phyloP scores from a whole-genome alignment of 805 yeast species.

The Candida schatavii region DNA sequence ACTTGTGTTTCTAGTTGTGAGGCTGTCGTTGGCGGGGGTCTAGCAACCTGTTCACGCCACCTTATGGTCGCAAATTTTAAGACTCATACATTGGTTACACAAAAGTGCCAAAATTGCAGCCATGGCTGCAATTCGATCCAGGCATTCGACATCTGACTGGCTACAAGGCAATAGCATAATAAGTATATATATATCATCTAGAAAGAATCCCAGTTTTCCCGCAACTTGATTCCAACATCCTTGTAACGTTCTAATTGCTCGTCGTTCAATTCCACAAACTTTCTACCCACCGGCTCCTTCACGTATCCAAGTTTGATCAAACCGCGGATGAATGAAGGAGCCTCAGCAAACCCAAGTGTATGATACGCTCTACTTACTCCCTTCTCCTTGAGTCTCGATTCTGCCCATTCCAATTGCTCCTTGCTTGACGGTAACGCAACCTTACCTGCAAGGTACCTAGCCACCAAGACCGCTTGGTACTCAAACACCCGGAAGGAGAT shows the following conservation, averaged over 20 bases:
- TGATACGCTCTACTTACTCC: constrained; percentile 48
- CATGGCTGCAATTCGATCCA: no score
- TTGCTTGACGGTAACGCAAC: constrained; percentile 46
- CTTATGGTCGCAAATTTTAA: no score
- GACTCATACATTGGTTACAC: no score
- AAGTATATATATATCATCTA: no score
- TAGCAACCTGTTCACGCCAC: no score
- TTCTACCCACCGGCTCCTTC: constrained; percentile 16
- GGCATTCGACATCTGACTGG: no score
- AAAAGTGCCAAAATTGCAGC: no score
- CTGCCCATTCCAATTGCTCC: constrained; percentile 46
- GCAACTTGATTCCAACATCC: constrained; percentile 15
- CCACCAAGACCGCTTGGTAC: constrained; percentile 62
- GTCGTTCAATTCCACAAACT: constrained; percentile 18
- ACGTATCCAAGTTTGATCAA: constrained; percentile 16
- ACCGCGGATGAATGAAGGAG: constrained; percentile 18
- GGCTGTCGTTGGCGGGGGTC: no score
- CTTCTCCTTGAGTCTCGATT: constrained; percentile 32
- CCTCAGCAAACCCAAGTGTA: constrained; percentile 26
- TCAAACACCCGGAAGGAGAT: constrained; percentile 62
- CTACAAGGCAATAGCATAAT: no score
- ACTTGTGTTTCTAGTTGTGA: constrained; percentile 5
- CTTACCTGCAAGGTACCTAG: constrained; percentile 59
- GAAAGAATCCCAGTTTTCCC: constrained; percentile 21
- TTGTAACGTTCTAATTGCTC: constrained; percentile 14